Evolutionary conservation across 768 basidiomycete species (phyloP).

Genomic region (Lactarius pseudohatsudake): DNA sequence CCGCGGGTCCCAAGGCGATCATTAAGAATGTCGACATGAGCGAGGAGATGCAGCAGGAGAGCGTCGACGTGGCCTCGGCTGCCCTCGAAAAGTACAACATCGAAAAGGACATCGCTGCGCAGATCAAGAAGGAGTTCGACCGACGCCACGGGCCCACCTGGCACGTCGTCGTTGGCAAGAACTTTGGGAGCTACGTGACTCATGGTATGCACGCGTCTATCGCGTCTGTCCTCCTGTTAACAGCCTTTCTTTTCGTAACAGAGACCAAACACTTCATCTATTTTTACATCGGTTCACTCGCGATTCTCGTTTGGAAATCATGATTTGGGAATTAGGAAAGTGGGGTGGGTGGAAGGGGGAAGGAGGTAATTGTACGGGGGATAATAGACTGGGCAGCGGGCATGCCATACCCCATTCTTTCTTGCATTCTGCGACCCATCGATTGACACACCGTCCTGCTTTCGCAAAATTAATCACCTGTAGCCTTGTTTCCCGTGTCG

Average conservation of each 20-base stretch:
- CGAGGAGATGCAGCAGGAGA: constrained; percentile 95
- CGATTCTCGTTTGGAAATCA: constrained; percentile 95
- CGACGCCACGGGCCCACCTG: constrained; percentile 89
- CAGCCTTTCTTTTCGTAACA: constrained; percentile 35
- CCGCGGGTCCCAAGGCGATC: constrained; percentile 69
- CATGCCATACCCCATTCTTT: constrained; percentile 10
- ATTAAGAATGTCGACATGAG: constrained; percentile 97
- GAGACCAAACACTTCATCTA: constrained; percentile 99
- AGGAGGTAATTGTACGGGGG: constrained; percentile 6
- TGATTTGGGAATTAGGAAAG: constrained; percentile 34
- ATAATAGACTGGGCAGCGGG: constrained; percentile 15
- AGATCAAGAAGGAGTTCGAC: constrained; percentile 99
- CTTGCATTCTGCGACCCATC: constrained; percentile 8
- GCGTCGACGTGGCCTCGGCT: constrained; percentile 80
- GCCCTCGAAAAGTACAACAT: constrained; percentile 90
- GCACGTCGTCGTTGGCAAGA: constrained; percentile 99
- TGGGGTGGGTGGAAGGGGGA: not conserved
- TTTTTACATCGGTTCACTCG: constrained; percentile 92
- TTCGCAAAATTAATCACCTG: constrained; percentile 11
- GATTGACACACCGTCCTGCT: constrained; percentile 16
- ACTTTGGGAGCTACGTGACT: constrained; percentile 98
- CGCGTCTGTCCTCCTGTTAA: constrained; percentile 20
- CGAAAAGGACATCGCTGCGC: constrained; percentile 97
- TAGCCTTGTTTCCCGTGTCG: not conserved
- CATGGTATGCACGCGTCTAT: constrained; percentile 65